Evolutionary conservation across 1,139 yeast genomes (phyloP).

Genomic region (Blastobotrys niveus): DNA sequence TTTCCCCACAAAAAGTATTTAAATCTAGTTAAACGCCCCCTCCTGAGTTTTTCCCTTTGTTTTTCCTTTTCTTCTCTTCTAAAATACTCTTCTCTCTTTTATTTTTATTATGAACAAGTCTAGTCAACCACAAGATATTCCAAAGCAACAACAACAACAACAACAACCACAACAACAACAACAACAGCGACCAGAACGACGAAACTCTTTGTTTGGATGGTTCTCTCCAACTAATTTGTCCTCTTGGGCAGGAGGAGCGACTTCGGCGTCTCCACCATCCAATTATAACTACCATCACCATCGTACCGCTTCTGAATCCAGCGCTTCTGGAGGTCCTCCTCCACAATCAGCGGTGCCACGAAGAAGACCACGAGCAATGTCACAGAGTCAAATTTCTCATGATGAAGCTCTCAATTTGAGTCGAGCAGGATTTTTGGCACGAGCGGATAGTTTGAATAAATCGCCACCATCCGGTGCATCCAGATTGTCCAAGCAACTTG

Average conservation of each 20-base stretch:
- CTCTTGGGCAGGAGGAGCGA: neutral
- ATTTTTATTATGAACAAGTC: neutral
- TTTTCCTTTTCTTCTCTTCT: neutral
- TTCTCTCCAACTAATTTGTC: slow-evolving; percentile 8
- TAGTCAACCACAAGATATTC: slow-evolving; percentile 6
- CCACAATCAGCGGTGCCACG: neutral
- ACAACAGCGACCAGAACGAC: slow-evolving; percentile 7
- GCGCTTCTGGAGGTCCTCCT: slow-evolving; percentile 3
- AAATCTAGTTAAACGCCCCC: too few species aligned
- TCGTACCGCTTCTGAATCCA: neutral
- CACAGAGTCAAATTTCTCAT: slow-evolving; percentile 25
- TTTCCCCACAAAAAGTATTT: too few species aligned
- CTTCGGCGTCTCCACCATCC: neutral
- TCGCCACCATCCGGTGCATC: neutral
- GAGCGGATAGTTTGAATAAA: slow-evolving; percentile 7
- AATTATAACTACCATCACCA: neutral
- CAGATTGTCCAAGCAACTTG: neutral
- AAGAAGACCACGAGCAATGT: slow-evolving; percentile 16
- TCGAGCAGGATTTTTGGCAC: slow-evolving; percentile 27
- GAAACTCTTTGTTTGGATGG: slow-evolving; percentile 16
- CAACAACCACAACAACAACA: neutral
- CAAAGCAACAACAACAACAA: slow-evolving; percentile 3
- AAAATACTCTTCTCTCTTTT: neutral
- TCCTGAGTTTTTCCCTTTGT: neutral
- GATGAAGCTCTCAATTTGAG: slow-evolving; percentile 38